These are phyloP conservation scores for Curvularia lunata DNA, from an alignment of 2,329 filamentous ascomycete genomes.

Conservation along the genomic window DNA sequence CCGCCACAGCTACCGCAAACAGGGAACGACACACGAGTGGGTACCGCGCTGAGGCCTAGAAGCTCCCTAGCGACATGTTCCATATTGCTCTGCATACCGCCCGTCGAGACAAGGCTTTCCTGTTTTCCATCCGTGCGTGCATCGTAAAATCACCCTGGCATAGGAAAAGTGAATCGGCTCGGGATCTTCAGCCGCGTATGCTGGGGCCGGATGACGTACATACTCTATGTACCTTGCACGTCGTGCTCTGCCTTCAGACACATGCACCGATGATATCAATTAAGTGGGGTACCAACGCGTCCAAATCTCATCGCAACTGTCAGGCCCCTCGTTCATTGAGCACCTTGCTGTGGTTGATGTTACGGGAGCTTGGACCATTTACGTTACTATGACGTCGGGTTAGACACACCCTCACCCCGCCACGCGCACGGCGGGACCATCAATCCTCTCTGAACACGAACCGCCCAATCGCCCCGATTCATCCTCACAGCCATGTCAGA, in stretches of 20 bases:
- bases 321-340: neutral
- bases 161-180: neutral
- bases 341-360: neutral
- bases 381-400: conserved; percentile 19
- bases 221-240: neutral
- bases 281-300: neutral
- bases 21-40: conserved; percentile 14
- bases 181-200: conserved; percentile 2
- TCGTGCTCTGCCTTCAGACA: neutral
- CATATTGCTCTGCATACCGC: neutral
- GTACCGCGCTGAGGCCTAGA: conserved; percentile 25
- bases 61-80: conserved; percentile 12
- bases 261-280: conserved; percentile 2
- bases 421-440: no score
- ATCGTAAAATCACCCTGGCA: conserved; percentile 12
- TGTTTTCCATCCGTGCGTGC: conserved; percentile 18
- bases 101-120: conserved; percentile 18
- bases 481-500: conserved; percentile 22
- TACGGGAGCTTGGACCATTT: conserved; percentile 13
- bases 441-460: conserved; percentile 11
- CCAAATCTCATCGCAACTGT: neutral
- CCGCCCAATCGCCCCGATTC: conserved; percentile 9
- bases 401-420: conserved; percentile 14
- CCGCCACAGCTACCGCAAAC: conserved; percentile 30
- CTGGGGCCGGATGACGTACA: conserved; percentile 7